Conservation (phyloP, 2,329 filamentous ascomycete genomes). For the Ascochyta viciae-villosae region DNA sequence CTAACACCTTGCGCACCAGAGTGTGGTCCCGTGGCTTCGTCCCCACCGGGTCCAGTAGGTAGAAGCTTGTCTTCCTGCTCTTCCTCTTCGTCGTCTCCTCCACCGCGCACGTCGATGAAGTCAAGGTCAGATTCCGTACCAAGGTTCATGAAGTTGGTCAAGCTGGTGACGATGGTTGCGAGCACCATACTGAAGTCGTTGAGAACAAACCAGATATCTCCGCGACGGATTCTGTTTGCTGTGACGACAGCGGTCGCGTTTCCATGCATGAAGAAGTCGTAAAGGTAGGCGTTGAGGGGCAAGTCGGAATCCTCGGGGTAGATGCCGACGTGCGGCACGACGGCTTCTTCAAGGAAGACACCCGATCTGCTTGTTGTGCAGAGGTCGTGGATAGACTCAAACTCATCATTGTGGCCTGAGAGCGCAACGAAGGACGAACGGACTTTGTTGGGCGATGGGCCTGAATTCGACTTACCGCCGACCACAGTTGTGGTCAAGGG, state of each 20-base stretch:
- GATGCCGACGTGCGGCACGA: slow-evolving; percentile 72
- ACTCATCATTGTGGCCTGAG: slow-evolving; percentile 71
- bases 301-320: slow-evolving; percentile 62
- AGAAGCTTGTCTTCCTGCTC: slow-evolving; percentile 50
- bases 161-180: slow-evolving; percentile 73
- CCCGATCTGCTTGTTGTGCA: slow-evolving; percentile 69
- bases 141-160: slow-evolving; percentile 65
- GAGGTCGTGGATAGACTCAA: slow-evolving; percentile 70
- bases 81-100: slow-evolving; percentile 60
- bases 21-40: slow-evolving; percentile 22
- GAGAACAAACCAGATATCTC: slow-evolving; percentile 75
- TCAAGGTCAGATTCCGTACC: slow-evolving; percentile 55
- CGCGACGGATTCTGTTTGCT: slow-evolving; percentile 70
- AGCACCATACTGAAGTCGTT: slow-evolving; percentile 72
- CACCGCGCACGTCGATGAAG: slow-evolving; percentile 60
- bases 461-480: slow-evolving; percentile 44
- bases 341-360: slow-evolving; percentile 77
- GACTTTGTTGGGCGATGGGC: slow-evolving; percentile 51
- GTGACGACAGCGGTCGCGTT: slow-evolving; percentile 65
- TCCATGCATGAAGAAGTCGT: slow-evolving; percentile 80
- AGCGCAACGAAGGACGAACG: slow-evolving; percentile 75
- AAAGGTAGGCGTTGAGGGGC: slow-evolving; percentile 71
- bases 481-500: slow-evolving; percentile 65
- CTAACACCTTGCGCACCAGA: slow-evolving; percentile 35
- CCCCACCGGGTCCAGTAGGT: slow-evolving; percentile 32